Percentiles rank a stretch among this genome's conserved stretches.
Conservation (phyloP, 352 stramenopile species). For the Globisporangium cylindrosporum region DNA sequence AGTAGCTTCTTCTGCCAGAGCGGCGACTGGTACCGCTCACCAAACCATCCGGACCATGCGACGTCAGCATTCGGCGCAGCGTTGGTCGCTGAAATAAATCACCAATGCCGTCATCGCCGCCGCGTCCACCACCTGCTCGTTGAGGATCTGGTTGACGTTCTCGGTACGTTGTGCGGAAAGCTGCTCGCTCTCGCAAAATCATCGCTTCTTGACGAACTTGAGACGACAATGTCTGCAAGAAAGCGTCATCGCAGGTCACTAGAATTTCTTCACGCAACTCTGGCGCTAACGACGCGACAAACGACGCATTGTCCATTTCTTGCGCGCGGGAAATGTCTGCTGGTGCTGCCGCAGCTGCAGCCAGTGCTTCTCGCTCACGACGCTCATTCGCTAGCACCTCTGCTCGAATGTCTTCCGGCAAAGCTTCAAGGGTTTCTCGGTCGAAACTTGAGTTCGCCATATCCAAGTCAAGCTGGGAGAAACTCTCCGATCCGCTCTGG, state of each 20-base stretch:
- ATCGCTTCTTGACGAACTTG: conserved; percentile 95
- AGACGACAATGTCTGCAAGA: conserved; percentile 93
- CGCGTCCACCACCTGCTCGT: conserved; percentile 20
- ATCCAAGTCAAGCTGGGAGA: conserved; percentile 80
- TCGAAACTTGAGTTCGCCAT: conserved; percentile 91
- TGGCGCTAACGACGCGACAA: conserved; percentile 94
- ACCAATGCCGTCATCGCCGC: conserved; percentile 47
- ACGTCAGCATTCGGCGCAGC: conserved; percentile 78
- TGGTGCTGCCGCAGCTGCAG: conserved; percentile 60
- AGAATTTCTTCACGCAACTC: conserved; percentile 97
- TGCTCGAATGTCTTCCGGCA: conserved; percentile 96
- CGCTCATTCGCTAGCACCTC: conserved; percentile 97
- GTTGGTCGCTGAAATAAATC: conserved; percentile 76
- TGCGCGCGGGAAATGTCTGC: conserved; percentile 94
- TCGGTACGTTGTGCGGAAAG: conserved; percentile 69
- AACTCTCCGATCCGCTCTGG: conserved; percentile 41
- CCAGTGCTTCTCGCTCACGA: conserved; percentile 82
- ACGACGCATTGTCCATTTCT: conserved; percentile 99
- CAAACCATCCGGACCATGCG: conserved; percentile 49
- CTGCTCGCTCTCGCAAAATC: conserved; percentile 92
- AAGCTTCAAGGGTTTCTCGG: conserved; percentile 93
- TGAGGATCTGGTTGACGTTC: conserved; percentile 40
- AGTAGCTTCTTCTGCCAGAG: conserved; percentile 33
- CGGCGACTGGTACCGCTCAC: conserved; percentile 35
- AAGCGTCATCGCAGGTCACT: conserved; percentile 93